A percentile compares a stretch with the other conserved stretches of the same genome.
phyloP scores from a whole-genome alignment of 2,329 filamentous ascomycete species.

The Fusarium sp. region DNA sequence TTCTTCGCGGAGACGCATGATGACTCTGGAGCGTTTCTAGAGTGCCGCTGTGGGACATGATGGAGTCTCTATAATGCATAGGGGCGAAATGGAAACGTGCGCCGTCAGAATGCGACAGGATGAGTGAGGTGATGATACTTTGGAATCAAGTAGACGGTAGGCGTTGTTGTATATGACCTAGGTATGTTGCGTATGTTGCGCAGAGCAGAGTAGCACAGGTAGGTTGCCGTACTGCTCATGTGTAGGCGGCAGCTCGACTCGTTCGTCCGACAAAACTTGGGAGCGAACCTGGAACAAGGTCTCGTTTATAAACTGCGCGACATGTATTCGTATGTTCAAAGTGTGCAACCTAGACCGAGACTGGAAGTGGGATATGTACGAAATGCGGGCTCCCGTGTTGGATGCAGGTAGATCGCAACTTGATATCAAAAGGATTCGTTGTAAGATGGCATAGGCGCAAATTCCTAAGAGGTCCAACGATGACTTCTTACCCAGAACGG shows the following conservation, averaged over 20 bases:
- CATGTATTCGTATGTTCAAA: slow-evolving; percentile 20
- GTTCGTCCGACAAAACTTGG: slow-evolving; percentile 17
- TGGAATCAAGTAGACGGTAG: slow-evolving; percentile 17
- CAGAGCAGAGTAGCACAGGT: slow-evolving; percentile 32
- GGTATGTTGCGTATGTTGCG: slow-evolving; percentile 19
- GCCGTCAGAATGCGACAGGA: neutral
- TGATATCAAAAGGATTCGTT: slow-evolving; percentile 25
- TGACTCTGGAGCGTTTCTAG: slow-evolving; percentile 41
- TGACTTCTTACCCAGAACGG: slow-evolving; percentile 32
- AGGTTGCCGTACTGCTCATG: slow-evolving; percentile 10
- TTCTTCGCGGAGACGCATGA: slow-evolving; percentile 35
- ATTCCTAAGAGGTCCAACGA: slow-evolving; percentile 15
- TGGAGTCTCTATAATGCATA: slow-evolving; percentile 43
- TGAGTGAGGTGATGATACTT: slow-evolving; percentile 7
- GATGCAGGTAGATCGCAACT: slow-evolving; percentile 26
- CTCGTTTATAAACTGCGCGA: slow-evolving; percentile 25
- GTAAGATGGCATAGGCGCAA: slow-evolving; percentile 23
- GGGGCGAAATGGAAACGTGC: neutral
- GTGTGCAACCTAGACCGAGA: slow-evolving; percentile 24
- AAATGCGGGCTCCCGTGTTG: slow-evolving; percentile 36
- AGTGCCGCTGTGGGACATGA: slow-evolving; percentile 38
- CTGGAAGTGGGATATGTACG: slow-evolving; percentile 18
- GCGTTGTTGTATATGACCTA: slow-evolving; percentile 20
- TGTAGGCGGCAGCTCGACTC: slow-evolving; percentile 16
- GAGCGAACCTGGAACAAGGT: slow-evolving; percentile 12